Conservation (phyloP, 345 rosid species). For the Alliaria petiolata region DNA sequence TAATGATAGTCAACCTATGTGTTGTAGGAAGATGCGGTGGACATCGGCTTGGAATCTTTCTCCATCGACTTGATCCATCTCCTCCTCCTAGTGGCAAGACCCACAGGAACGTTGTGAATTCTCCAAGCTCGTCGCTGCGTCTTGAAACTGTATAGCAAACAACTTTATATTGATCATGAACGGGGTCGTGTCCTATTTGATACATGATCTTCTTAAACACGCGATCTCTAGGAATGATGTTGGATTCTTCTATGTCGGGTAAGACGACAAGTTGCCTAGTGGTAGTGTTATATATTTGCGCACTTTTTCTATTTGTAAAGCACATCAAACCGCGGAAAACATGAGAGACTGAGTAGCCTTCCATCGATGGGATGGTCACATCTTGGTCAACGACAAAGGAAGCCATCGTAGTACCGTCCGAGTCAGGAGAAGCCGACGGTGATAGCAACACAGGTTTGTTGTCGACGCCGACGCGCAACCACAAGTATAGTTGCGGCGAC, state of each 20-base stretch:
- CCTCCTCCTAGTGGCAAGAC: slow-evolving; percentile 6
- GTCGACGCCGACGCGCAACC: background rate
- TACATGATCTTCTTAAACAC: background rate
- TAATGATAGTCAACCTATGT: background rate
- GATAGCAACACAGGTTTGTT: background rate
- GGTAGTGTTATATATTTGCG: slow-evolving; percentile 1
- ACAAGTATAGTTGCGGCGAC: background rate
- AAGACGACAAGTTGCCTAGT: slow-evolving; percentile 15
- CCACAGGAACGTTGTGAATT: background rate
- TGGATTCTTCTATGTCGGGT: slow-evolving; percentile 9
- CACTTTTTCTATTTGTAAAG: background rate
- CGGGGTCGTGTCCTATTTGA: background rate
- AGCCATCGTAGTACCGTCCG: background rate
- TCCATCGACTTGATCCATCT: background rate
- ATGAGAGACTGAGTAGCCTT: background rate
- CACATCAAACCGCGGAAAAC: slow-evolving; percentile 11
- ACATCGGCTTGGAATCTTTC: background rate
- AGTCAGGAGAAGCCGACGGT: background rate
- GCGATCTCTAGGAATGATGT: background rate
- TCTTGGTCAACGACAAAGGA: background rate
- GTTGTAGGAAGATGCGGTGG: background rate
- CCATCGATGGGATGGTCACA: background rate
- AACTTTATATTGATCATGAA: slow-evolving; percentile 20
- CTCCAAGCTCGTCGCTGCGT: background rate
- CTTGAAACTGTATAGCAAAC: slow-evolving; percentile 5